These are phyloP conservation scores for Hypoxylon subgilvum DNA, from an alignment of 495 filamentous ascomycete genomes.

Conservation along the genomic window DNA sequence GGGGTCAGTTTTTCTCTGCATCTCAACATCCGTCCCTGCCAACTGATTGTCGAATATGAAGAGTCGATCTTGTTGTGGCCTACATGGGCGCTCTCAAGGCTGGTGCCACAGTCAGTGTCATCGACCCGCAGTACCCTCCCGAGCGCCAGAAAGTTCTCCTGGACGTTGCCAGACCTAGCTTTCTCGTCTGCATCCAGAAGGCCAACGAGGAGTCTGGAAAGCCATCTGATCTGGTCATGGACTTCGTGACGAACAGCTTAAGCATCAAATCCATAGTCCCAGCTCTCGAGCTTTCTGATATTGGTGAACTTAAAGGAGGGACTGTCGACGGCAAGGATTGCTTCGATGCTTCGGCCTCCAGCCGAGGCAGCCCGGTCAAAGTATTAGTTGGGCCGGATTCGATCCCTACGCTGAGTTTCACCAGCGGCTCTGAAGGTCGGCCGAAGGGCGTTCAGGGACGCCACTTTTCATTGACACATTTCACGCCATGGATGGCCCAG, in stretches of 20 bases:
- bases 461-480: constrained; percentile 86
- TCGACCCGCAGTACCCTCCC: constrained; percentile 89
- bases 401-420: constrained; percentile 82
- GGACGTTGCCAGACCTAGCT: constrained; percentile 82
- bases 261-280: constrained; percentile 78
- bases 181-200: constrained; percentile 79
- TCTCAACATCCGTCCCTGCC: constrained; percentile 74
- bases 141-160: constrained; percentile 89
- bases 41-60: constrained; percentile 66
- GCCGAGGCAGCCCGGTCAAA: constrained; percentile 65
- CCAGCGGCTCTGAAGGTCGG: constrained; percentile 83
- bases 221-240: constrained; percentile 70
- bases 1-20: too few species aligned
- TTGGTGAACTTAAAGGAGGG: constrained; percentile 78
- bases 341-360: constrained; percentile 58
- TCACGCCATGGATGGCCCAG: constrained; percentile 92
- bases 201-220: constrained; percentile 77
- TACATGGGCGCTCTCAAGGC: constrained; percentile 48
- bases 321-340: constrained; percentile 68
- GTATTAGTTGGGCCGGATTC: constrained; percentile 91
- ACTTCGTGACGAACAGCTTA: constrained; percentile 76
- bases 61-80: constrained; percentile 18
- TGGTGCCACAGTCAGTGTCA: constrained; percentile 77
- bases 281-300: constrained; percentile 71
- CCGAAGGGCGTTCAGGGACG: constrained; percentile 89